Evolutionary conservation across 73 alveolate species (phyloP).

Genomic region (Paraurostyla sp.): DNA sequence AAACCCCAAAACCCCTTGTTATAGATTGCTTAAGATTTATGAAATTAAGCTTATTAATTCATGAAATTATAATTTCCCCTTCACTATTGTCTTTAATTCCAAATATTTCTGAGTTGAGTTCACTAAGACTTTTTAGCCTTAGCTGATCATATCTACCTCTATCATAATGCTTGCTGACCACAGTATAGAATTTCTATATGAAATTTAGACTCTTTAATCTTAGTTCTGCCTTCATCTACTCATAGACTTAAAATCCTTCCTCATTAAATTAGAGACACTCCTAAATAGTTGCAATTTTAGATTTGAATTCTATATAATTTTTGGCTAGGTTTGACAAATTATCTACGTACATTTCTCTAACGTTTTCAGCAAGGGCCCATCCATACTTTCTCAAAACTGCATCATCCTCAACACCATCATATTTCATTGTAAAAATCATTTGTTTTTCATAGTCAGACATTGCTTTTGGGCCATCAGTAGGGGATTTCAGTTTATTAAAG

Average conservation of each 20-base stretch:
- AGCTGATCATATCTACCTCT: slow-evolving; percentile 16
- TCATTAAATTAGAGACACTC: background rate
- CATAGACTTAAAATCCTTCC: background rate
- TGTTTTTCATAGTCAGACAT: slow-evolving; percentile 43
- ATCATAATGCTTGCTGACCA: background rate
- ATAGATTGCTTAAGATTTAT: too few relatives aligned
- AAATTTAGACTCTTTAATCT: slow-evolving; percentile 30
- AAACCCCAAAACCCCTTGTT: too few relatives aligned
- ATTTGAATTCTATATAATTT: background rate
- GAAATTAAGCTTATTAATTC: background rate
- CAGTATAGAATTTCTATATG: slow-evolving; percentile 13
- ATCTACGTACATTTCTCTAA: slow-evolving; percentile 21
- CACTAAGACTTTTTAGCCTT: background rate
- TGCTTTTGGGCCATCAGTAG: slow-evolving; percentile 1
- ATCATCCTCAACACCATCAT: slow-evolving; percentile 24
- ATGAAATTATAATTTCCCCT: background rate
- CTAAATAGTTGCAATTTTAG: background rate
- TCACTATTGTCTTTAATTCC: slow-evolving; percentile 7
- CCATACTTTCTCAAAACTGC: background rate
- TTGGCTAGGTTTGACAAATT: background rate
- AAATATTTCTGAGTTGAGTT: slow-evolving; percentile 7
- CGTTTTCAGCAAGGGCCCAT: background rate
- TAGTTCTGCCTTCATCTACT: background rate
- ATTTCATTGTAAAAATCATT: slow-evolving; percentile 14
- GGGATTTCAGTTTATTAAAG: background rate